These are phyloP conservation scores for Waltiozyma sp. DNA, from an alignment of 1,139 yeast genomes.

Conservation along the genomic window DNA sequence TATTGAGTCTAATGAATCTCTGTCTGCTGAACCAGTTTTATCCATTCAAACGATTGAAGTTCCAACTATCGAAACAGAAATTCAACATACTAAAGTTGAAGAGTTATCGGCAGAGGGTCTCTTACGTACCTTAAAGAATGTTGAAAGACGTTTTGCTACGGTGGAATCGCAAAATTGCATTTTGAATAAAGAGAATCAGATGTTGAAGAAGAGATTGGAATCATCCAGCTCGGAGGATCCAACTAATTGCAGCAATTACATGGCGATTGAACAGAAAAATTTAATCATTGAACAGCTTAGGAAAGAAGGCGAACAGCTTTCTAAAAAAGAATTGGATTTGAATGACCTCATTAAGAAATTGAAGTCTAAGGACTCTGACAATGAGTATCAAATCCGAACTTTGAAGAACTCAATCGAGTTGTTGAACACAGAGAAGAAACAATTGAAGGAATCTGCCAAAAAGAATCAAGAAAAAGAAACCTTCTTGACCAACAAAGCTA, in stretches of 20 bases:
- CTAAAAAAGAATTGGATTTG: conserved; percentile 62
- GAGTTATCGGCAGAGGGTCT: conserved; percentile 9
- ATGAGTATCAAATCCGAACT: conserved; percentile 33
- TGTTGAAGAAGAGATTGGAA: neutral
- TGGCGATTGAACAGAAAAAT: conserved; percentile 20
- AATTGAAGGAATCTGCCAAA: conserved; percentile 11
- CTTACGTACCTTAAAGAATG: neutral
- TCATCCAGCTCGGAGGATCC: conserved; percentile 2
- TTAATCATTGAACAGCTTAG: conserved; percentile 36
- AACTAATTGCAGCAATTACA: conserved; percentile 7
- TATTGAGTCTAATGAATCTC: no score
- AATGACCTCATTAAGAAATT: conserved; percentile 58
- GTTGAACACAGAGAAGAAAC: conserved; percentile 22
- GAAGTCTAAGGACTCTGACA: conserved; percentile 38
- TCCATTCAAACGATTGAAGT: conserved; percentile 1
- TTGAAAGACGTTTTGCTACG: conserved; percentile 7
- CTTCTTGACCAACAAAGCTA: conserved; percentile 16
- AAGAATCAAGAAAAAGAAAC: conserved; percentile 17
- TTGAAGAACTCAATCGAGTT: conserved; percentile 26
- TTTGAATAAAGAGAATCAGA: conserved; percentile 4
- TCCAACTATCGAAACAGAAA: conserved; percentile 13
- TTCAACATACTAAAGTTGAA: conserved; percentile 10
- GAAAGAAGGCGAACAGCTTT: conserved; percentile 71
- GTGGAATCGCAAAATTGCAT: conserved; percentile 3
- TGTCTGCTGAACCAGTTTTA: no score